Base-by-base conservation (phyloP, 2,329 filamentous ascomycete species). In the Trichoderma asperellum region DNA sequence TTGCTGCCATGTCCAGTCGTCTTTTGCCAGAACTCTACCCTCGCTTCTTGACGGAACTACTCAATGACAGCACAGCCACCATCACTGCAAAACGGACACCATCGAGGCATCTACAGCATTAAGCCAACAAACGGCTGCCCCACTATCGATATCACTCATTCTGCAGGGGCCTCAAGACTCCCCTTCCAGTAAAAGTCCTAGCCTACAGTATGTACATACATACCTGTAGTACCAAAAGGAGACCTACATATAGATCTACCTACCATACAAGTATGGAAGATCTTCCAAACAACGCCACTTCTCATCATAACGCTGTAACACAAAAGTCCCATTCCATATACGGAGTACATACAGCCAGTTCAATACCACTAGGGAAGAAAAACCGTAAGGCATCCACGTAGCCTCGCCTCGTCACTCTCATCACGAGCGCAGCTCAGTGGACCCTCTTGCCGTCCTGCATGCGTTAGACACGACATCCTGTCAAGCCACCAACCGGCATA, bases 401-500 rank as follows among this genome's bases (percentile, higher is more conserved):
- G 37, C 60, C 11, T 43, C 49, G 29, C 40, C 62, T 24, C 55
- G 21, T 34, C 52, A 11, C 40, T 27, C 4, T 29, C 47, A 65
- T 65, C 62, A 47, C 35, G 62, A 56, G 35, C 27, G 18, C 37
- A 43, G 32, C 32, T 49, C 27, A 43, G 62, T 65, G 62, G 49
- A 21, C 7, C 62, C 59, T 24, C 12, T 56, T 43, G 49, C 61
- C 53, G 62, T 55, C 52, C 62, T 47, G 52, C 52, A 52, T 62
- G 32, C 43, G 47, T 57, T 57, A 18, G 35, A 57, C 52, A 56
- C 62, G 52, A 57, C 52, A 43, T 56, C 18, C 24, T 55, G 53
- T 65, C 62, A 35, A 57, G 62, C 61, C 61, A 65, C 34, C 52
- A 65, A 57, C 52, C 29, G 52, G 34, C 52, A 32, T 21, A 56